Evolutionary conservation across 306 rosid genomes (phyloP).

Genomic region (Rosa rugosa): DNA sequence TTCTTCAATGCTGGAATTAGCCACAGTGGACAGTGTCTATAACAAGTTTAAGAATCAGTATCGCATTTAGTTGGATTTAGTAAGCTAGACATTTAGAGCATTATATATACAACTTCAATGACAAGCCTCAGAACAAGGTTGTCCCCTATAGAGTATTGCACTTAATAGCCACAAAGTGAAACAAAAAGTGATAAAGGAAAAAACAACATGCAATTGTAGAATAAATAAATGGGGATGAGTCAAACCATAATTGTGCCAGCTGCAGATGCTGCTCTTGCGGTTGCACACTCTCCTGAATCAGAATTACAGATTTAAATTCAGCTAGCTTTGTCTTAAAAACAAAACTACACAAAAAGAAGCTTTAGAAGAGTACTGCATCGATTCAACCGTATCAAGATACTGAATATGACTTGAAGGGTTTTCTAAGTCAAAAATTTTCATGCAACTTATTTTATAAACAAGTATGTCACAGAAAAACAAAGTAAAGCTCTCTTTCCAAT

Average conservation of each 20-base stretch:
- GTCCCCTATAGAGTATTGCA: neutral
- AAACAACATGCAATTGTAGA: neutral
- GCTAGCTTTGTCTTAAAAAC: neutral
- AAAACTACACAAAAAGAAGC: neutral
- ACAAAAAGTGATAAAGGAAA: neutral
- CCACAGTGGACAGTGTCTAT: conserved; percentile 93
- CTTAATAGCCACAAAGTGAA: neutral
- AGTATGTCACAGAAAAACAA: neutral
- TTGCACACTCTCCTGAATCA: conserved; percentile 78
- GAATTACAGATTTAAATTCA: conserved; percentile 13
- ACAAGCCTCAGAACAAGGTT: neutral
- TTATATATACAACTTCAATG: neutral
- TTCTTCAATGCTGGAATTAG: conserved; percentile 95
- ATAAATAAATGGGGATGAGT: conserved; percentile 10
- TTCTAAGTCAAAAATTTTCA: neutral
- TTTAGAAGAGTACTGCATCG: neutral
- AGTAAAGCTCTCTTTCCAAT: neutral
- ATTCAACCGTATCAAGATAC: neutral
- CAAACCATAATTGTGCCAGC: conserved; percentile 89
- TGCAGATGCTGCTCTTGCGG: conserved; percentile 84
- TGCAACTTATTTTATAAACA: neutral
- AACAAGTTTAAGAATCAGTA: conserved; percentile 24
- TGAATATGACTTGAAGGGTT: neutral
- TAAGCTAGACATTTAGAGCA: neutral
- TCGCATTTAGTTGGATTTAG: neutral